phyloP scores from a whole-genome alignment of 2,329 filamentous ascomycete species.

The Didymella arachidicola region DNA sequence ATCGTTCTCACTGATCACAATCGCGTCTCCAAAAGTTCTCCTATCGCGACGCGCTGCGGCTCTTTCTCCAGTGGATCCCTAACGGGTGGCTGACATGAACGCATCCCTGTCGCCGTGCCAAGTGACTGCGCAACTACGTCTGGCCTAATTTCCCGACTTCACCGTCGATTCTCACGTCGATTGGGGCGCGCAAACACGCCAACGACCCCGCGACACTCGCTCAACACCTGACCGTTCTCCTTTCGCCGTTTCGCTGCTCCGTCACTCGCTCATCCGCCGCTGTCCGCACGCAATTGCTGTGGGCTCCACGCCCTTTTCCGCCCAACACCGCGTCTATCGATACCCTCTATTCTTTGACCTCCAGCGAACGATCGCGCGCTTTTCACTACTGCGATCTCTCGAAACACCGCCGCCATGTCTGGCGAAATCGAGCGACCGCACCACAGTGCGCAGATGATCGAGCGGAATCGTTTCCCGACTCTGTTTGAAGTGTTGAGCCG shows the following conservation, averaged over 20 bases:
- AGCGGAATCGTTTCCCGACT: slow-evolving; percentile 86
- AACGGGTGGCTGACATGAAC: slow-evolving; percentile 23
- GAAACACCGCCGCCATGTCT: slow-evolving; percentile 33
- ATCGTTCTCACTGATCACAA: slow-evolving; percentile 1
- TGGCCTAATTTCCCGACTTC: slow-evolving; percentile 27
- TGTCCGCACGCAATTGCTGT: slow-evolving; percentile 20
- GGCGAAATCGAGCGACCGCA: slow-evolving; percentile 28
- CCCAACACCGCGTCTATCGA: slow-evolving; percentile 30
- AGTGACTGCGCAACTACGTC: slow-evolving; percentile 33
- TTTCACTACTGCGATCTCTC: slow-evolving; percentile 16
- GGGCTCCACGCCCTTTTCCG: slow-evolving; percentile 32
- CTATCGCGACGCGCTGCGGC: slow-evolving; percentile 10
- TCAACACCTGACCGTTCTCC: slow-evolving; percentile 14
- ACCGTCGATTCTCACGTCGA: slow-evolving; percentile 44
- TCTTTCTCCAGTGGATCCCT: slow-evolving; percentile 13
- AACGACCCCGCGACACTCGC: slow-evolving; percentile 22
- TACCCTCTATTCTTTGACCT: slow-evolving; percentile 26
- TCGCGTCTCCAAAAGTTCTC: slow-evolving; percentile 6
- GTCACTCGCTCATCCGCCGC: slow-evolving; percentile 32
- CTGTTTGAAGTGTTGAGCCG: slow-evolving; percentile 95
- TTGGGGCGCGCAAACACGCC: slow-evolving; percentile 34
- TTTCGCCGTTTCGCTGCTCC: slow-evolving; percentile 11
- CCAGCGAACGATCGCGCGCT: slow-evolving; percentile 31
- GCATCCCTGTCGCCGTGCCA: slow-evolving; percentile 39
- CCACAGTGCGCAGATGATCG: slow-evolving; percentile 24